Evolutionary conservation across 768 basidiomycete species (phyloP), one percentile per base, ranked within the genome.

Genomic region (Podaxis sp.): DNA sequence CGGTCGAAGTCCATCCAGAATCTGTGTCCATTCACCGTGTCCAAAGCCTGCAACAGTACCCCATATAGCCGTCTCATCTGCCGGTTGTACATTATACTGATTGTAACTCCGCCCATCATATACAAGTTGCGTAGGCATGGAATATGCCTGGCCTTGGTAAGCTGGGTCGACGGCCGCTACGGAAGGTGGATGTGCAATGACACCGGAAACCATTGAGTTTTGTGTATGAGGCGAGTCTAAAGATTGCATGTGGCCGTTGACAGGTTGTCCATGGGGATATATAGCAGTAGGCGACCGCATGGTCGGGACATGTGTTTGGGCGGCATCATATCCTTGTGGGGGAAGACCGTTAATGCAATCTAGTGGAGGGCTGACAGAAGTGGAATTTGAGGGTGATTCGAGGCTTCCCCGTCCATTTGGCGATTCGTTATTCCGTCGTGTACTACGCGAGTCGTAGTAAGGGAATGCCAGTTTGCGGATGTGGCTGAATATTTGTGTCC

Each of bases 391-490:
- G 55, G 87, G 87, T 7, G 87, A 87, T 61, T 80, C 82, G 43
- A 76, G 70, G 33, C 76, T 64, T 4, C 77, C 82, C 27, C 83
- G 74, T 9, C 75, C 74, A 69, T 77, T 75, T 33, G 84, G 83
- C 27, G 85, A 85, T 64, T 80, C 81, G 55, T 71, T 77, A 65
- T 72, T 79, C 36, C 79, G 78, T 65, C 80, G 79, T 66, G 80
- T 78, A 74, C 79, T 80, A 74, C 80, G 85, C 57, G 83, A 85
- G 73, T 86, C 88, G 66, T 89, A 88, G 71, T 88, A 91, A n/a
- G 90, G 90, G 74, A 92, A 91, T 27, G 90, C 89, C 22, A 93
- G 82, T 64, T 89, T 89, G 63, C 87, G 82, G 46, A 92, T 90
- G 24, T 84, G 80, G 57, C 85, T 77, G 53, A 92, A 74, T 24